Evolutionary conservation across 345 rosid species (phyloP).

Genomic region (Moricandia moricandioides): DNA sequence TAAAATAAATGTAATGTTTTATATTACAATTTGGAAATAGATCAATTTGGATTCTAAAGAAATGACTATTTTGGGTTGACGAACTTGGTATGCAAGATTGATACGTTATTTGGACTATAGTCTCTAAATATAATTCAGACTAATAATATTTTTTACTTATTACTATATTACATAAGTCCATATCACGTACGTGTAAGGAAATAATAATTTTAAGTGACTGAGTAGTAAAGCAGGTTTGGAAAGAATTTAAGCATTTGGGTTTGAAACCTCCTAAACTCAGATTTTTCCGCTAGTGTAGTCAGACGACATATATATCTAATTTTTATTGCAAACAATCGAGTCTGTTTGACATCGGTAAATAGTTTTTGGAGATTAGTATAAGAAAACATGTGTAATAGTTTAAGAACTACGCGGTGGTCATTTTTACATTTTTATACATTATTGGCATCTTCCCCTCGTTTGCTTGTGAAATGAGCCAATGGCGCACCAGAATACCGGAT

Average conservation of each 20-base stretch:
- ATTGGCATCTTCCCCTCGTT: background rate
- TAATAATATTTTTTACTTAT: background rate
- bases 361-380: too few relatives aligned
- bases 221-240: too few relatives aligned
- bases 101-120: background rate
- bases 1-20: background rate
- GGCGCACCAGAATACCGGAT: background rate
- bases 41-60: background rate
- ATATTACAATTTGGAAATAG: background rate
- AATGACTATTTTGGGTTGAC: background rate
- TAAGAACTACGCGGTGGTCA: background rate
- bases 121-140: background rate
- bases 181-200: background rate
- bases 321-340: too few relatives aligned
- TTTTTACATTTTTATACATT: background rate
- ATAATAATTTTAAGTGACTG: background rate
- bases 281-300: too few relatives aligned
- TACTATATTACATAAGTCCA: background rate
- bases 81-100: background rate
- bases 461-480: slow-evolving; percentile 5
- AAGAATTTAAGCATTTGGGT: too few relatives aligned
- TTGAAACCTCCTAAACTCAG: too few relatives aligned
- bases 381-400: background rate
- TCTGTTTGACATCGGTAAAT: too few relatives aligned
- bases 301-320: too few relatives aligned